Evolutionary conservation across 83 land plant species (phyloP), one percentile per base, ranked within the genome.

Genomic region (Thuja plicata): DNA sequence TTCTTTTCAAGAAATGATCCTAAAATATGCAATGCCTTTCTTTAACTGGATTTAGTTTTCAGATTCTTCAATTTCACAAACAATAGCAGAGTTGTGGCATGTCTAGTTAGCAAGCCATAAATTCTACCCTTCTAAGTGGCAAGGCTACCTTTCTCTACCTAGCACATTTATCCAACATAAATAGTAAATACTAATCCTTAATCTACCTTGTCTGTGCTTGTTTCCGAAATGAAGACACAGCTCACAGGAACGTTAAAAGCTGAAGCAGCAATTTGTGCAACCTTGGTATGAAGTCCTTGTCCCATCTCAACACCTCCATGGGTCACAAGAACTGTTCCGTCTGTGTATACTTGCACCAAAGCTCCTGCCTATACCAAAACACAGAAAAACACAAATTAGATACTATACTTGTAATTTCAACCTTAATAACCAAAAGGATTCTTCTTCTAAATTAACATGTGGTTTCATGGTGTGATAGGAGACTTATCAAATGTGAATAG

Each of bases 281-380:
- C 94, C 88, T 98, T 98, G 62, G 99, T 98, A 89, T 98, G 99
- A 50, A 98, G 89, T 60, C 99, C 99, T 88, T 98, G 99, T 38
- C 99, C 99, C 99, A 98, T 98, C 84, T 98, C 99, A 89, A 97
- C 99, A 37, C 99, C 99, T 48, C 99, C 99, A 92, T 98, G 99
- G 86, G 99, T 96, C 38, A 98, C 99, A 88, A 98, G 85, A 73
- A 98, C 98, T 87, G 99, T 98, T 32, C 99, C 99, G 91, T 98
- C 99, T 24, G 96, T 96, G 87, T 98, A 98, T 19, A 97, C 99
- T 90, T 97, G 97, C 88, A 98, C 99, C 50, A 98, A 94, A 74
- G 99, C 99, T 87, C 99, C 99, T 46, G 99, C 99, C 99, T 98
- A 84, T 13, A 90, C 21, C 46, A 35, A 84, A 60, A 43, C 32